Evolutionary conservation across 208 protist species (phyloP), one percentile per base, ranked within the genome.

Genomic region (Acanthamoeba healyi): DNA sequence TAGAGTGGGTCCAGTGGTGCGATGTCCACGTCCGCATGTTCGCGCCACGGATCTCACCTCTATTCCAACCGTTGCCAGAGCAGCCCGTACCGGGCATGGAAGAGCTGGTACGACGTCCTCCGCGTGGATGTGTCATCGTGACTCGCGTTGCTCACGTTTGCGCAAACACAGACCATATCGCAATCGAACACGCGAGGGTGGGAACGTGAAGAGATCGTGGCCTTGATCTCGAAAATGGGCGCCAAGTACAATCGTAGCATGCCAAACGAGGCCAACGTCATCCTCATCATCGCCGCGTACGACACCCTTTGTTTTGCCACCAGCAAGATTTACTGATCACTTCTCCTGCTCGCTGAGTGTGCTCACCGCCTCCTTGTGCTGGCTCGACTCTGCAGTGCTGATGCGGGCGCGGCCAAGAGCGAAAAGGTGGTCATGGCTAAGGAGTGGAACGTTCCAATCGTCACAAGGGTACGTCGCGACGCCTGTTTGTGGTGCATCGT

Each of bases 231-330:
- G 12, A 54, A 58, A 44, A 56, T 86, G 77, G 77, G 77, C 29
- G 77, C 77, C 38, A 86, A 86, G 77, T 86, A 86, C 77, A 86
- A 86, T 29, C 77, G 77, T 24, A 86, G 77, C 46, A 86, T 86
- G 77, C 77, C 77, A 3, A 86, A 86, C 46, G 77, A 86, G 46
- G 7, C 42, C 26, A 86, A 86, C 46, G 77, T 86, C 46, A 58
- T 86, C 77, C 77, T 86, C 15, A 9, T 86, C 77, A 86, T 58
- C 44, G 77, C 32, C 29, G 10, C 42, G 77, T 86, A 54, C 24
- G 77, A 49, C 1, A 29, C 32, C 9, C 9, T 81, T 81, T 38
- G 0, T 46, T 34, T 24, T 46, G 0, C 70, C 26, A 14, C 36
- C 40, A n/a, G n/a, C n/a, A n/a, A n/a, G n/a, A n/a, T n/a, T n/a